Percentiles rank a stretch among this genome's conserved stretches.
phyloP scores from a whole-genome alignment of 2,329 filamentous ascomycete species.

The Epichloe amarillans region DNA sequence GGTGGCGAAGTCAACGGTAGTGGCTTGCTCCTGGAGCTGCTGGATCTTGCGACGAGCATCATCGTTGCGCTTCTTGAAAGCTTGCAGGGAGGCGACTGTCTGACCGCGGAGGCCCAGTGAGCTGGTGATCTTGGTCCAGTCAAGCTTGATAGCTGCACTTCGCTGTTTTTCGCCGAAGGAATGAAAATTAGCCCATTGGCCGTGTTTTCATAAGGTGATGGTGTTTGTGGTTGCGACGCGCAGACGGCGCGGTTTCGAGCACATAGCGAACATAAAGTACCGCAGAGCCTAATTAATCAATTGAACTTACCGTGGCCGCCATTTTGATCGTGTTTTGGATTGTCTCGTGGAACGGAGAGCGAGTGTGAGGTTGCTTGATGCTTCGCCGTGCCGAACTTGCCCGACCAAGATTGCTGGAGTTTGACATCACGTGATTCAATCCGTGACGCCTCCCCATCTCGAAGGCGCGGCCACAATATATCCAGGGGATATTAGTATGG shows the following conservation, averaged over 20 bases:
- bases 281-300: not conserved
- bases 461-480: not conserved
- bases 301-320: constrained; percentile 48
- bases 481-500: not conserved
- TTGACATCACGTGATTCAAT: constrained; percentile 19
- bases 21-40: constrained; percentile 69
- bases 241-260: not conserved
- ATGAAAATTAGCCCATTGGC: constrained; percentile 42
- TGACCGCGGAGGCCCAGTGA: constrained; percentile 94
- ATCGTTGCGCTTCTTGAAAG: constrained; percentile 99
- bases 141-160: constrained; percentile 97
- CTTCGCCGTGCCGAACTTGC: constrained; percentile 32
- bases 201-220: not conserved
- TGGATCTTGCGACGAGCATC: constrained; percentile 91
- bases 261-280: not conserved
- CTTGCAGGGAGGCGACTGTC: constrained; percentile 79
- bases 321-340: constrained; percentile 42
- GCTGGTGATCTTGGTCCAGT: constrained; percentile 91
- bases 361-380: constrained; percentile 34
- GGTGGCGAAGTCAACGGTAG: constrained; percentile 80
- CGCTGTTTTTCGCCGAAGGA: constrained; percentile 43
- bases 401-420: constrained; percentile 16
- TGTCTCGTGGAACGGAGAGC: constrained; percentile 34
- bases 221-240: not conserved
- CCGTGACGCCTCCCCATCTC: not conserved